phyloP scores from a whole-genome alignment of 345 rosid species.

The Barbarea vulgaris region DNA sequence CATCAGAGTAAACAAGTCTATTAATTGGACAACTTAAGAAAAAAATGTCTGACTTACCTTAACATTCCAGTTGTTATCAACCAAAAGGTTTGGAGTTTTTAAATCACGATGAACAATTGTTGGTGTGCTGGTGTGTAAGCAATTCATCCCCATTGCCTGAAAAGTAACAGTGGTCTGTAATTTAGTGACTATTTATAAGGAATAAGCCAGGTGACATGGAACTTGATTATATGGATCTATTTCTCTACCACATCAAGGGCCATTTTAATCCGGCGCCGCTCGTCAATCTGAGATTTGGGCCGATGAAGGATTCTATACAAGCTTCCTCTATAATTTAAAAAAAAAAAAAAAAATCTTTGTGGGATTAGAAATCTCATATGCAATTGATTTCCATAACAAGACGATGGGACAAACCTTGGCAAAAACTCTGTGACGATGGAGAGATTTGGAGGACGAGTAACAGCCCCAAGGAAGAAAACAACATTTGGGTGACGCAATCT shows the following conservation, averaged over 20 bases:
- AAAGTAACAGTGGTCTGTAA: conserved; percentile 27
- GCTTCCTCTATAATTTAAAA: conserved; percentile 72
- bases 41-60: conserved; percentile 54
- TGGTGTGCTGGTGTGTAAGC: conserved; percentile 92
- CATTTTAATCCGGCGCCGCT: conserved; percentile 93
- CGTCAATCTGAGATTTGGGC: conserved; percentile 89
- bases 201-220: not conserved
- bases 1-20: conserved; percentile 8
- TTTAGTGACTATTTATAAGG: not conserved
- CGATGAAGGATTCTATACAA: conserved; percentile 91
- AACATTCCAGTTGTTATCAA: conserved; percentile 98
- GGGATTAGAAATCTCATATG: conserved; percentile 26
- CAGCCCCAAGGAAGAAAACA: conserved; percentile 97
- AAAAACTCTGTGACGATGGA: conserved; percentile 95
- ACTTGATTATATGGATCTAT: conserved; percentile 18
- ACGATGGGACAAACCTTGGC: conserved; percentile 66
- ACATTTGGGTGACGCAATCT: conserved; percentile 99
- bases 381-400: conserved; percentile 6
- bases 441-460: conserved; percentile 98
- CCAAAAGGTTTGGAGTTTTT: conserved; percentile 97
- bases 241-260: conserved; percentile 96
- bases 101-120: conserved; percentile 98
- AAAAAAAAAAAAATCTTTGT: conserved; percentile 9
- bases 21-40: not conserved
- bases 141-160: conserved; percentile 99